These are phyloP conservation scores for Gnomoniopsis smithogilvyi DNA, from an alignment of 2,329 filamentous ascomycete species.

Conservation along the genomic window DNA sequence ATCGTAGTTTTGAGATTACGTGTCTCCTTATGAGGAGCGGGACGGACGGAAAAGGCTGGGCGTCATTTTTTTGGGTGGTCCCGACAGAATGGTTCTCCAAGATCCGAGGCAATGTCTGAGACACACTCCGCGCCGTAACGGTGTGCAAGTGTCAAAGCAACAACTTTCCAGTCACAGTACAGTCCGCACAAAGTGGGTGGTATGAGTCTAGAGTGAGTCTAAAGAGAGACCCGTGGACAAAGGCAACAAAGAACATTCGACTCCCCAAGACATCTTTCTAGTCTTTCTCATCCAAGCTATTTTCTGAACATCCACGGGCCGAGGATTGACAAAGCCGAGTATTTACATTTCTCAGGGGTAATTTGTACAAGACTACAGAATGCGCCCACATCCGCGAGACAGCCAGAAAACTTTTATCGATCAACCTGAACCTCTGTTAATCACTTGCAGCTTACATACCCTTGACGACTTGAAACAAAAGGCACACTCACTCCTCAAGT, in stretches of 20 bases:
- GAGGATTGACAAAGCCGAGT: neutral
- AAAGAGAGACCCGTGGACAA: constrained; percentile 9
- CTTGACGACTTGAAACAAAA: neutral
- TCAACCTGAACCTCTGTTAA: neutral
- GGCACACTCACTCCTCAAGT: neutral
- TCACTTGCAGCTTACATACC: neutral
- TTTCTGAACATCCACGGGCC: neutral
- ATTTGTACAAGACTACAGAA: neutral
- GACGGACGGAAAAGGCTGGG: neutral
- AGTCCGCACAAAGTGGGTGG: neutral
- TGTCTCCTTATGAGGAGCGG: neutral
- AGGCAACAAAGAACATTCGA: constrained; percentile 6
- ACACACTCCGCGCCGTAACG: neutral
- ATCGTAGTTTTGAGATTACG: neutral
- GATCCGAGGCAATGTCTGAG: neutral
- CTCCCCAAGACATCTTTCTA: constrained; percentile 7
- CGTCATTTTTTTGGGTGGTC: neutral
- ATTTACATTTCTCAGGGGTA: neutral
- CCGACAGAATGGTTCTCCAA: constrained; percentile 1
- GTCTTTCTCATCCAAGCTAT: constrained; percentile 4
- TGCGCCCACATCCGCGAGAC: neutral
- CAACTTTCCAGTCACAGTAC: neutral
- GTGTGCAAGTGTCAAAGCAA: neutral
- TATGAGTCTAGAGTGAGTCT: constrained; percentile 1
- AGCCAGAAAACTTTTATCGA: neutral